A percentile compares a stretch with the other conserved stretches of the same genome.
These are phyloP conservation scores for Podospora pseudopauciseta DNA, from an alignment of 495 filamentous ascomycete genomes.

Conservation along the genomic window DNA sequence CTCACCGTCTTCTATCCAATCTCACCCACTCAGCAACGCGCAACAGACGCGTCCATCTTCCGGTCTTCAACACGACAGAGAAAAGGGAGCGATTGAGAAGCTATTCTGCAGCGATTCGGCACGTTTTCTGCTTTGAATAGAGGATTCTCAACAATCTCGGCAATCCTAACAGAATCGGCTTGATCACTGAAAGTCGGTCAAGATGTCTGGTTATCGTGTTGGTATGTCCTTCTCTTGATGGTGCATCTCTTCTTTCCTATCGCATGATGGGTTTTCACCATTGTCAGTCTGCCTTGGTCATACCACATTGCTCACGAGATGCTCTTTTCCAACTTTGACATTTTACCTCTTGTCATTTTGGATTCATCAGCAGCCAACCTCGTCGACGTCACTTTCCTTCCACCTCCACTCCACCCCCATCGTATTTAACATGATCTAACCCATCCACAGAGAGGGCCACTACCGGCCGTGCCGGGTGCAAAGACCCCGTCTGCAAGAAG, in stretches of 20 bases:
- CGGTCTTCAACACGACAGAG: neutral
- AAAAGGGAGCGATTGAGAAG: neutral
- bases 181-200: neutral
- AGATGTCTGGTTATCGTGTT: constrained; percentile 5
- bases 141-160: neutral
- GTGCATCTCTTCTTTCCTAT: neutral
- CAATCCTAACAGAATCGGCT: neutral
- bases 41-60: neutral
- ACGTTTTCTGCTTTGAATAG: neutral
- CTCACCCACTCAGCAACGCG: neutral
- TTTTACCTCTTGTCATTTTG: no score
- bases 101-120: neutral
- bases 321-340: no score
- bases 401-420: neutral
- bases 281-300: no score
- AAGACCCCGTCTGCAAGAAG: constrained; percentile 64
- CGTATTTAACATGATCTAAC: constrained; percentile 18
- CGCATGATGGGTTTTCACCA: no score
- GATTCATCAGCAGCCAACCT: neutral
- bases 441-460: constrained; percentile 53
- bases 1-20: neutral
- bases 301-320: no score
- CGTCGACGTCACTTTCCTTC: neutral
- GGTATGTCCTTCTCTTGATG: neutral
- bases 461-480: constrained; percentile 62